phyloP scores from a whole-genome alignment of 306 rosid genomes.

The Cicer cuneatum region DNA sequence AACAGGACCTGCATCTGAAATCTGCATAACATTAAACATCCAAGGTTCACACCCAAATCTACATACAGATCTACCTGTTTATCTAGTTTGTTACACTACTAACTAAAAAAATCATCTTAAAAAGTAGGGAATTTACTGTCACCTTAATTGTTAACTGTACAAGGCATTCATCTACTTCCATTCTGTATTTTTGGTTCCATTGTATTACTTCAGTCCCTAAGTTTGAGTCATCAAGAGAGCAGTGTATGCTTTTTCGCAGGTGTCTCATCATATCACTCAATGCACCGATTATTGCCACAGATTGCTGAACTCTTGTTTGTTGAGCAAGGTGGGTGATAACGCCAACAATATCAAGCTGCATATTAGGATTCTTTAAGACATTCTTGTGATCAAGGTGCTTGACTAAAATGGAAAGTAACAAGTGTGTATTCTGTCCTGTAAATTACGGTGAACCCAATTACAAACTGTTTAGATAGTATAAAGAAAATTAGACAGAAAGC shows the following conservation, averaged over 20 bases:
- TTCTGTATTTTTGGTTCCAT: constrained; percentile 76
- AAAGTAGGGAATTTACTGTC: constrained; percentile 29
- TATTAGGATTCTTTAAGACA: constrained; percentile 81
- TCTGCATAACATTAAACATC: constrained; percentile 57
- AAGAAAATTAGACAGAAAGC: constrained; percentile 29
- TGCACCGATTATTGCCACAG: constrained; percentile 77
- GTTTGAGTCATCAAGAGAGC: constrained; percentile 83
- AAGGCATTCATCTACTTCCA: constrained; percentile 87
- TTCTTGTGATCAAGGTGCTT: constrained; percentile 97
- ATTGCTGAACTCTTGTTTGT: constrained; percentile 75
- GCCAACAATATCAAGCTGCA: constrained; percentile 87
- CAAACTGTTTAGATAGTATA: constrained; percentile 30
- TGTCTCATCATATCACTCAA: constrained; percentile 91
- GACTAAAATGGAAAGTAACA: constrained; percentile 79
- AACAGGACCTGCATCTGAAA: constrained; percentile 90
- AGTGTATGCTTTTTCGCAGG: constrained; percentile 87
- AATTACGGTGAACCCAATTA: constrained; percentile 40
- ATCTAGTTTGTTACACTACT: constrained; percentile 25
- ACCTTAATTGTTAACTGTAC: constrained; percentile 87
- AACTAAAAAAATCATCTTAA: constrained; percentile 43
- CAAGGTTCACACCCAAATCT: constrained; percentile 30
- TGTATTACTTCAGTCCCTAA: constrained; percentile 71
- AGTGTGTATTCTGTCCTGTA: constrained; percentile 89
- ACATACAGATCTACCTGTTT: constrained; percentile 21
- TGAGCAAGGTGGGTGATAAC: constrained; percentile 78